Base-by-base conservation (phyloP, 2,329 filamentous ascomycete species). In the Ascosphaera acerosa region DNA sequence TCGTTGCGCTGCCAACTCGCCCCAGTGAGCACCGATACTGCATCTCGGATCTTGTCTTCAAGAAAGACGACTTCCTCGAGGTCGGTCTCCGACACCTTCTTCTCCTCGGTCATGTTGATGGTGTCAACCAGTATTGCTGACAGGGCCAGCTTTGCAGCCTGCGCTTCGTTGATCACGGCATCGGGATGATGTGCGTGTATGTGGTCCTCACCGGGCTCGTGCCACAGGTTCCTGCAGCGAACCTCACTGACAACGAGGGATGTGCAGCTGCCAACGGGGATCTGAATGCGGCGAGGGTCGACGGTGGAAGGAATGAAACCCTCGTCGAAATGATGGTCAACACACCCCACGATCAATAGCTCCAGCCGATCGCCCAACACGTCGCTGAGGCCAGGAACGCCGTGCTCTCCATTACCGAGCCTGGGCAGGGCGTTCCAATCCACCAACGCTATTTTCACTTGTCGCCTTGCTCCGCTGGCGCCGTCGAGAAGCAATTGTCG, bases 241-340 rank as follows among this genome's bases (percentile, higher is more conserved):
- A 47, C 48, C 36, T 65, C 58, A 27, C 60, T 55, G 5, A 59
- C 50, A 6, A 72, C 51, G 2, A 70, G 52, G 18, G 64, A 69
- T 6, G 57, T 58, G 43, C 67, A 72, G 36, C 65, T 70, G 2
- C 66, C 67, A 9, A 54, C 51, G 10, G 55, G 54, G 15, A 60
- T 62, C 29, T 56, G 50, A 22, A 72, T 59, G 15, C 66, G 48
- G 16, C 59, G 51, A 6, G 62, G 64, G 22, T 61, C 52, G 3
- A 37, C 40, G 3, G 52, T 44, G 7, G 43, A 22, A 0, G 61
- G 53, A 2, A 70, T 53, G 33, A 54, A 58, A 10, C 49, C 36
- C 41, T 73, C 67, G 33, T 72, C 65, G 3, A 61, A 57, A 39
- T 71, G 68, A 41, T 73, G 67, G 41, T 73, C 67, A 33, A 73